Evolutionary conservation across 2,329 filamentous ascomycete species (phyloP).

Genomic region (Colletotrichum lupini): DNA sequence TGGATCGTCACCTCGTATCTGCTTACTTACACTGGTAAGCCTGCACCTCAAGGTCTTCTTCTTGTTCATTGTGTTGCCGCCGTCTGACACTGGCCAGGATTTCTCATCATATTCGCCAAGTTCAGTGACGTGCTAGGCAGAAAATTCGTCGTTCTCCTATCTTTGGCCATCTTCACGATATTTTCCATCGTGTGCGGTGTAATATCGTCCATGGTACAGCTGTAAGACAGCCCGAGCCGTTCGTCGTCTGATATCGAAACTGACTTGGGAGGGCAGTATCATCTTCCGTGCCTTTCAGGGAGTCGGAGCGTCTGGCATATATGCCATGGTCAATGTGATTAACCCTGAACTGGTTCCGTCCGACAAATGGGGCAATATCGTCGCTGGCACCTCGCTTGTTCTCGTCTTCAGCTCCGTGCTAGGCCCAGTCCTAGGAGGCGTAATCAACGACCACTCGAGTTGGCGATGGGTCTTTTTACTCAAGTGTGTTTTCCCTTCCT

Average conservation of each 20-base stretch:
- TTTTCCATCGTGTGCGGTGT: conserved; percentile 55
- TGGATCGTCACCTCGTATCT: conserved; percentile 62
- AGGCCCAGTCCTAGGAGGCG: conserved; percentile 56
- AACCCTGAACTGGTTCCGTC: conserved; percentile 48
- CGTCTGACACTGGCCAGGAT: conserved; percentile 41
- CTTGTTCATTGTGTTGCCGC: neutral
- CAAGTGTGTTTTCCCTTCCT: conserved; percentile 47
- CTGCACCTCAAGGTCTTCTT: neutral
- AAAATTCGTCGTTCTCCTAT: conserved; percentile 48
- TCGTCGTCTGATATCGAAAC: neutral
- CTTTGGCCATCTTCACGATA: conserved; percentile 50
- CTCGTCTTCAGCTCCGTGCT: conserved; percentile 54
- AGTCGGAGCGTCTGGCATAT: conserved; percentile 59
- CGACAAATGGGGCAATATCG: conserved; percentile 44
- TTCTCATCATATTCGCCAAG: conserved; percentile 55
- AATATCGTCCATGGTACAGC: conserved; percentile 44
- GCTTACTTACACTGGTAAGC: conserved; percentile 57
- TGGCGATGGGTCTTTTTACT: conserved; percentile 61
- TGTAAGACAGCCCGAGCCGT: conserved; percentile 37
- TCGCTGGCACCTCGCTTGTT: conserved; percentile 49
- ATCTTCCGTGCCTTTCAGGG: conserved; percentile 53
- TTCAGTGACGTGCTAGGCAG: conserved; percentile 56
- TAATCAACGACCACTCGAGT: conserved; percentile 50
- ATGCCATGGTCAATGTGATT: conserved; percentile 52
- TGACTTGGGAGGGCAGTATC: conserved; percentile 41